A percentile compares a stretch with the other conserved stretches of the same genome.
Evolutionary conservation across 2,329 filamentous ascomycete genomes (phyloP).

Genomic region (Aspergillus hortae): DNA sequence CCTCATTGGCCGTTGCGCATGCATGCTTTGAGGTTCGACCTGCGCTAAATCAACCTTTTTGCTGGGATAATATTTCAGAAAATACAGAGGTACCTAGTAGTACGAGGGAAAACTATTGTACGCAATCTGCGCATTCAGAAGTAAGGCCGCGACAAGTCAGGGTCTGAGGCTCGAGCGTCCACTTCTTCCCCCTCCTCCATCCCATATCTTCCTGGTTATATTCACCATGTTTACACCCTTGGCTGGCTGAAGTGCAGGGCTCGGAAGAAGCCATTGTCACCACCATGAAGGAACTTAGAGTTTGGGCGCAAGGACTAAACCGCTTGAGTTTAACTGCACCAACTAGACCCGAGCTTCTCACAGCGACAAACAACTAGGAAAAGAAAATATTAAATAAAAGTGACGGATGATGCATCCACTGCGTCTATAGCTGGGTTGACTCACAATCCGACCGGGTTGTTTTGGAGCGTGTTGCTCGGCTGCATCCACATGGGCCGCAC

Average conservation of each 20-base stretch:
- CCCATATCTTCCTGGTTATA: neutral
- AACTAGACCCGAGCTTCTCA: neutral
- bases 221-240: neutral
- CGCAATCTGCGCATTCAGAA: neutral
- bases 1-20: neutral
- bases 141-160: neutral
- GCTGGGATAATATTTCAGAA: neutral
- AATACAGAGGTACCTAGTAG: too few relatives aligned
- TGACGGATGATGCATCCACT: neutral
- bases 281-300: neutral
- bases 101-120: too few relatives aligned
- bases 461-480: neutral
- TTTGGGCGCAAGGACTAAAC: neutral
- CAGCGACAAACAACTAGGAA: neutral
- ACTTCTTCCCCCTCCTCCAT: neutral
- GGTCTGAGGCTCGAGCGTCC: slow-evolving; percentile 5
- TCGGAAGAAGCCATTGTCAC: neutral
- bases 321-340: neutral
- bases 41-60: neutral
- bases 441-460: neutral
- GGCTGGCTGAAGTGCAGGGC: neutral
- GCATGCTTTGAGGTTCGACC: neutral
- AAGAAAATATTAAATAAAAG: neutral
- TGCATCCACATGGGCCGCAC: neutral
- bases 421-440: neutral